These are phyloP conservation scores for Populus trichocarpa DNA, from an alignment of 441 rosid genomes.

Conservation along the genomic window DNA sequence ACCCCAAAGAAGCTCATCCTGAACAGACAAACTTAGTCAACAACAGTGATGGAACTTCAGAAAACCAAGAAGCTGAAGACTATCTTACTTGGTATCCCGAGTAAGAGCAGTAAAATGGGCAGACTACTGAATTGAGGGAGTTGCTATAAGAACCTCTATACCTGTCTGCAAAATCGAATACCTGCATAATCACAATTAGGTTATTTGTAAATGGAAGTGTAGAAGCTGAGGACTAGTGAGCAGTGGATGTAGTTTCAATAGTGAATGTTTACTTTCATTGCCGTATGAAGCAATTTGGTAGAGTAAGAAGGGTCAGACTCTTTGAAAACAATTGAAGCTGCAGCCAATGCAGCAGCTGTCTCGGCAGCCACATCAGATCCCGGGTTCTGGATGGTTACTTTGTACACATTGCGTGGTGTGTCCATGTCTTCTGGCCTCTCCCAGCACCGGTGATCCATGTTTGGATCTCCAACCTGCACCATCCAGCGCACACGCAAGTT, in stretches of 20 bases:
- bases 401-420: constrained; percentile 60
- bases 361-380: constrained; percentile 76
- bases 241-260: neutral
- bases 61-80: neutral
- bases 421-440: constrained; percentile 86
- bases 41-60: neutral
- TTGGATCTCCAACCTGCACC: constrained; percentile 67
- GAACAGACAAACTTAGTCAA: constrained; percentile 1
- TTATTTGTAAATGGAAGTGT: neutral
- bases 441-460: constrained; percentile 67
- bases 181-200: constrained; percentile 24
- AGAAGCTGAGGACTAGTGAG: neutral
- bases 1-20: constrained; percentile 95
- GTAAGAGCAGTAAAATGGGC: constrained; percentile 78
- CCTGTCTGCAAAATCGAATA: constrained; percentile 64
- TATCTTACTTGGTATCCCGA: constrained; percentile 56
- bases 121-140: constrained; percentile 57
- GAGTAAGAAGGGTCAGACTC: constrained; percentile 65
- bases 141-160: constrained; percentile 63
- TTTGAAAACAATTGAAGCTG: constrained; percentile 65
- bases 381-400: constrained; percentile 53
- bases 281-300: constrained; percentile 46
- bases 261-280: constrained; percentile 35
- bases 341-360: constrained; percentile 74
- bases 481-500: neutral